Evolutionary conservation across 768 basidiomycete species (phyloP).

Genomic region (Trametes cinnabarina): DNA sequence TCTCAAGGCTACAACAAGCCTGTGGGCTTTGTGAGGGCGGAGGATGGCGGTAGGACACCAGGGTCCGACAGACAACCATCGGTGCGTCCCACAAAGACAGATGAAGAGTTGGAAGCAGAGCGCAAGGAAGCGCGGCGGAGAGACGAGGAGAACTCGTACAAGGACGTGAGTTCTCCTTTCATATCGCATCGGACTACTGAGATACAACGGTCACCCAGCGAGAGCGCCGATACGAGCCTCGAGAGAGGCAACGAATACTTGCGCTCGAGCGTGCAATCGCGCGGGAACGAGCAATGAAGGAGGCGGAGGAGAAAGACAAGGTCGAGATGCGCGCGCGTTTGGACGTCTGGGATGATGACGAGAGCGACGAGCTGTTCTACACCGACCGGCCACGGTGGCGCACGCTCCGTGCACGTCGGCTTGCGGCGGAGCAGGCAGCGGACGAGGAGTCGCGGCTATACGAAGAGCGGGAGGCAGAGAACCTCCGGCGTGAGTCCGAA

Average conservation of each 20-base stretch:
- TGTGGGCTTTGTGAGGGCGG: slow-evolving; percentile 78
- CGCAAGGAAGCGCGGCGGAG: slow-evolving; percentile 70
- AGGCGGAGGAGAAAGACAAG: slow-evolving; percentile 77
- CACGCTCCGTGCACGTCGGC: slow-evolving; percentile 61
- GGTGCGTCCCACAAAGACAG: slow-evolving; percentile 47
- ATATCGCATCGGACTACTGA: neutral
- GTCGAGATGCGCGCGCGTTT: slow-evolving; percentile 77
- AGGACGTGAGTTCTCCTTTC: slow-evolving; percentile 63
- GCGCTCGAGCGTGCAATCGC: slow-evolving; percentile 73
- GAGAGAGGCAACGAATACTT: slow-evolving; percentile 80
- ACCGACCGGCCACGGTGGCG: slow-evolving; percentile 92
- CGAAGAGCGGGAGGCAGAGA: slow-evolving; percentile 85
- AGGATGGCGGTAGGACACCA: slow-evolving; percentile 39
- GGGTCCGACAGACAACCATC: slow-evolving; percentile 30
- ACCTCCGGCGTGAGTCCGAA: slow-evolving; percentile 86
- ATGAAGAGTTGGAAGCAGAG: slow-evolving; percentile 86
- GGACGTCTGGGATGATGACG: slow-evolving; percentile 90
- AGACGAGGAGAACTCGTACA: slow-evolving; percentile 82
- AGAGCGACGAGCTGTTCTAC: slow-evolving; percentile 91
- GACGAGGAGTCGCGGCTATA: slow-evolving; percentile 80
- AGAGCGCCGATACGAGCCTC: slow-evolving; percentile 89
- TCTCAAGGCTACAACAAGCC: slow-evolving; percentile 79
- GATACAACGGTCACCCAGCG: slow-evolving; percentile 48
- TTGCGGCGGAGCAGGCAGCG: slow-evolving; percentile 76
- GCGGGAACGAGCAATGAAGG: slow-evolving; percentile 66